Conservation (phyloP, 2,329 filamentous ascomycete genomes). For the Parasarocladium wereldwijsianum region DNA sequence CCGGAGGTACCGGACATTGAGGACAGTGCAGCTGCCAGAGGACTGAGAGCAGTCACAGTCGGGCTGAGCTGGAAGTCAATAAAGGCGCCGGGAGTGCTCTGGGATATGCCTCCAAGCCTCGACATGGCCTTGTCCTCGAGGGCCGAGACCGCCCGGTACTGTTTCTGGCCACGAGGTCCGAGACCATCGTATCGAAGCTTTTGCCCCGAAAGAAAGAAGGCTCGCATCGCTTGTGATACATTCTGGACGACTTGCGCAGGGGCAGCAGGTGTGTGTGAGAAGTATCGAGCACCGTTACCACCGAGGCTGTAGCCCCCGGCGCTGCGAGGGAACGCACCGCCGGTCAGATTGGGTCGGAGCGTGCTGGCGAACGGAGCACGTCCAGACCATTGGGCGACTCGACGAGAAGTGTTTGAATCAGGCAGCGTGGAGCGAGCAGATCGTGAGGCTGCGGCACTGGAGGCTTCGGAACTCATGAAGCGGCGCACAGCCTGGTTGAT, state of each 20-base stretch:
- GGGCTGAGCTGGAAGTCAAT: conserved; percentile 83
- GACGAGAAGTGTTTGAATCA: conserved; percentile 31
- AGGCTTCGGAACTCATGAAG: conserved; percentile 30
- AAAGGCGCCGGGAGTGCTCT: conserved; percentile 55
- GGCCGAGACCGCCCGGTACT: conserved; percentile 62
- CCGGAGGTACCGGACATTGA: conserved; percentile 27
- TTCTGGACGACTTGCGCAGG: conserved; percentile 88
- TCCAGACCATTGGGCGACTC: conserved; percentile 47
- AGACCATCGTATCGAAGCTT: conserved; percentile 77
- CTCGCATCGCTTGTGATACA: conserved; percentile 83
- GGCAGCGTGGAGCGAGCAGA: conserved; percentile 35
- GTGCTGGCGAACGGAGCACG: conserved; percentile 78
- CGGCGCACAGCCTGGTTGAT: conserved; percentile 31
- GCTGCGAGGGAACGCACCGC: conserved; percentile 68
- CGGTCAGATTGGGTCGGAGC: conserved; percentile 82
- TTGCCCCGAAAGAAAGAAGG: conserved; percentile 83
- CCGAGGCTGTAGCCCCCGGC: conserved; percentile 74
- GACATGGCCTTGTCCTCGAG: conserved; percentile 59
- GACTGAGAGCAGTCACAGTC: conserved; percentile 75
- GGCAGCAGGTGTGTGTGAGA: conserved; percentile 73
- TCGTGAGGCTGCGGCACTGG: conserved; percentile 16
- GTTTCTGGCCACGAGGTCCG: conserved; percentile 57
- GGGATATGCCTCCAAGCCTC: conserved; percentile 46
- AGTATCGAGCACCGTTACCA: conserved; percentile 71
- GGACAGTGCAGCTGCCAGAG: conserved; percentile 44